Conservation (phyloP, 352 stramenopile species). For the Globisporangium echinulatum region DNA sequence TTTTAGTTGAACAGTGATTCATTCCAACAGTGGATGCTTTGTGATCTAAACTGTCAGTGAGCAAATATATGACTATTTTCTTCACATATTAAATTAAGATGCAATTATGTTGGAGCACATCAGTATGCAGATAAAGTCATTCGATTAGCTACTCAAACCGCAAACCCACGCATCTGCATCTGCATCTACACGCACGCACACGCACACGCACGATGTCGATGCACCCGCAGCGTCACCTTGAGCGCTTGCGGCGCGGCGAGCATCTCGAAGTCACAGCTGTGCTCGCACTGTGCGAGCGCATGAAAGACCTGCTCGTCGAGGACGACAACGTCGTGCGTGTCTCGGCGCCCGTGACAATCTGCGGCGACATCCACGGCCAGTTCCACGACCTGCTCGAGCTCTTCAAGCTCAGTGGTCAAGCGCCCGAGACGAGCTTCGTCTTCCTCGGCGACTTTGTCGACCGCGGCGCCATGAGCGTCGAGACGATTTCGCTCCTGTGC, state of each 20-base stretch:
- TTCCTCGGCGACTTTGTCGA: constrained; percentile 99
- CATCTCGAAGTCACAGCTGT: constrained; percentile 41
- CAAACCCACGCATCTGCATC: no score
- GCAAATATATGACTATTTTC: no score
- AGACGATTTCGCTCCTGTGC: constrained; percentile 90
- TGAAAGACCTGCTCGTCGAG: constrained; percentile 62
- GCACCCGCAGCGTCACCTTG: constrained; percentile 36
- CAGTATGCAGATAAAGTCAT: no score
- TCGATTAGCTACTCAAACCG: no score
- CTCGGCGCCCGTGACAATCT: constrained; percentile 71
- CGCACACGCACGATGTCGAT: constrained; percentile 13
- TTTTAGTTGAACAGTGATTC: no score
- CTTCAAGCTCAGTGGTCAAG: constrained; percentile 87
- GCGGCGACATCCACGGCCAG: constrained; percentile 96
- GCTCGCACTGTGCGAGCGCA: constrained; percentile 55
- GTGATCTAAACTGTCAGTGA: no score
- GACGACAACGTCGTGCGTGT: constrained; percentile 84
- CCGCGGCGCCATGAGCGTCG: constrained; percentile 92
- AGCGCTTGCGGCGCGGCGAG: constrained; percentile 57
- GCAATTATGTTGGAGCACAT: no score
- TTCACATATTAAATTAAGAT: no score
- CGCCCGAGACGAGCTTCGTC: constrained; percentile 84
- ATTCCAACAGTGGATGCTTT: no score
- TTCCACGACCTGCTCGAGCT: constrained; percentile 96
- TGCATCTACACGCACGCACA: no score